Percentiles rank a stretch among this genome's conserved stretches.
These are phyloP conservation scores for Agastache rugosa DNA, from an alignment of 257 asterid genomes.

Conservation along the genomic window DNA sequence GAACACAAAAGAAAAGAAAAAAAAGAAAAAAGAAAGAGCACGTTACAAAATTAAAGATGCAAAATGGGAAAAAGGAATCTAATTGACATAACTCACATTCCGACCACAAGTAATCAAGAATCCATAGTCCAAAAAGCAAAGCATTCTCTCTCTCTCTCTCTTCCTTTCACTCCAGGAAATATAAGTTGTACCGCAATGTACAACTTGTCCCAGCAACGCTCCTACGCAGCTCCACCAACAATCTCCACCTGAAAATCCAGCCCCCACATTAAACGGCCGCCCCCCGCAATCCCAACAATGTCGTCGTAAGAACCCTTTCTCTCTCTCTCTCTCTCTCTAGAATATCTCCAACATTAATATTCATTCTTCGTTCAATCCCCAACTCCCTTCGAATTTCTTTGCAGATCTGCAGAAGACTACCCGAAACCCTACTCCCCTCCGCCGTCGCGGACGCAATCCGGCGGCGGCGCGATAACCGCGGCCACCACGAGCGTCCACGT, in stretches of 20 bases:
- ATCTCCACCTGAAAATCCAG: slow-evolving; percentile 22
- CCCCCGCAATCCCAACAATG: slow-evolving; percentile 30
- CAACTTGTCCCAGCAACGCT: slow-evolving; percentile 8
- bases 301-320: slow-evolving; percentile 39
- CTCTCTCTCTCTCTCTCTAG: background rate
- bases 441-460: slow-evolving; percentile 42
- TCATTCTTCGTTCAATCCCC: background rate
- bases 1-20: background rate
- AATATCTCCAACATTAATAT: background rate
- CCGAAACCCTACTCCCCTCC: slow-evolving; percentile 41
- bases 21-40: background rate
- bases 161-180: slow-evolving; percentile 34
- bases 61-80: background rate
- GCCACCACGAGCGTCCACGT: slow-evolving; percentile 83
- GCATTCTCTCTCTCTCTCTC: slow-evolving; percentile 27
- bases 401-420: slow-evolving; percentile 48
- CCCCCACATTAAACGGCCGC: background rate
- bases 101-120: slow-evolving; percentile 23
- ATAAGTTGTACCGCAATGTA: slow-evolving; percentile 19
- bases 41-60: background rate
- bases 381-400: background rate
- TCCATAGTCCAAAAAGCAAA: slow-evolving; percentile 28
- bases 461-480: slow-evolving; percentile 29
- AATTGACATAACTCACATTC: background rate
- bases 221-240: slow-evolving; percentile 5